A percentile compares a stretch with the other conserved stretches of the same genome.
phyloP scores from a whole-genome alignment of 1,284 basidiomycete genomes.

The Cystobasidiaceae sp. region DNA sequence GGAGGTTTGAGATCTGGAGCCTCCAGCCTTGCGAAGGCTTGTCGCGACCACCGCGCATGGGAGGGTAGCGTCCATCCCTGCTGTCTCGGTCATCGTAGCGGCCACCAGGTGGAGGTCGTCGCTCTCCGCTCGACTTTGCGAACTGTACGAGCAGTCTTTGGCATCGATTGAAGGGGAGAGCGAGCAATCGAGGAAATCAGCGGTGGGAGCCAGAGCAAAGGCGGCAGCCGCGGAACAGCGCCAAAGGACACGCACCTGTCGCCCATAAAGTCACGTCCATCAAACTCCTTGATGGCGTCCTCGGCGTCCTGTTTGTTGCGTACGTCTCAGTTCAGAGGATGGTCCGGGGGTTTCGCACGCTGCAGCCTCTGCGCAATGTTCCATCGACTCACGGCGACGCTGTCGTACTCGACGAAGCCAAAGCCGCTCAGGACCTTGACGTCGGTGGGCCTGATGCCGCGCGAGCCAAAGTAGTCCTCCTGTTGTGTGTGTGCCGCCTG shows the following conservation, averaged over 20 bases:
- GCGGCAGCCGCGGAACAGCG: too few species aligned
- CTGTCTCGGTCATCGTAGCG: constrained; percentile 32
- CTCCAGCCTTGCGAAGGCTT: constrained; percentile 57
- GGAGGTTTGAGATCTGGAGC: constrained; percentile 75
- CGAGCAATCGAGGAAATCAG: background rate
- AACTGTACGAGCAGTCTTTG: constrained; percentile 42
- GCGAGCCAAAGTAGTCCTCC: constrained; percentile 54
- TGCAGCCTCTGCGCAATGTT: constrained; percentile 9
- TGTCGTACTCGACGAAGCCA: constrained; percentile 91
- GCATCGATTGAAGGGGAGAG: background rate
- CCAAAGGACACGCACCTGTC: constrained; percentile 57
- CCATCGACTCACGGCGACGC: constrained; percentile 55
- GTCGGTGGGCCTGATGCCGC: constrained; percentile 77
- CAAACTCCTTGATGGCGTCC: constrained; percentile 76
- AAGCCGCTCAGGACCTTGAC: constrained; percentile 89
- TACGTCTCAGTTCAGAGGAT: background rate
- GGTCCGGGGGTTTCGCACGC: background rate
- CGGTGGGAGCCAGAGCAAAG: background rate
- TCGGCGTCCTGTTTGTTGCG: constrained; percentile 68
- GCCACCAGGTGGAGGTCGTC: constrained; percentile 22
- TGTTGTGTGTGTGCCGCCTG: background rate
- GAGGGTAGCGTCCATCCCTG: constrained; percentile 1
- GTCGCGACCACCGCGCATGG: constrained; percentile 13
- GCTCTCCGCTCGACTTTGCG: constrained; percentile 38
- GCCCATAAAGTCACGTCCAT: constrained; percentile 82